phyloP scores from a whole-genome alignment of 2,329 filamentous ascomycete species.

The Neofusicoccum umdonicola region DNA sequence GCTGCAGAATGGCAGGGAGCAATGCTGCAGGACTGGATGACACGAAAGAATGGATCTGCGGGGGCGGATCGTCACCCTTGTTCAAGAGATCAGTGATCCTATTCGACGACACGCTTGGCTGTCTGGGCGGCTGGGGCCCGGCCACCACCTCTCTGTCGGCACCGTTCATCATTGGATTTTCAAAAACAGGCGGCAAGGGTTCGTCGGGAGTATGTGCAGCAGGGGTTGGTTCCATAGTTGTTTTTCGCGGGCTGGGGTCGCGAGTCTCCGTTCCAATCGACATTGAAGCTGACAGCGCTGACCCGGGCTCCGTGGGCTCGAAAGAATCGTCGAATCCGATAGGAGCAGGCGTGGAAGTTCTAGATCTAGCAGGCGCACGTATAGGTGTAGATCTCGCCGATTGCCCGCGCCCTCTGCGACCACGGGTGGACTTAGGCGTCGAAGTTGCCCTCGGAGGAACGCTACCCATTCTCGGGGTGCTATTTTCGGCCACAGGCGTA shows the following conservation, averaged over 20 bases:
- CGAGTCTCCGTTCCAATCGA: conserved; percentile 9
- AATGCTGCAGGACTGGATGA: conserved; percentile 11
- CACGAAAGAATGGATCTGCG: neutral
- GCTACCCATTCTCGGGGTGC: neutral
- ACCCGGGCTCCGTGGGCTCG: neutral
- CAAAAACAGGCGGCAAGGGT: neutral
- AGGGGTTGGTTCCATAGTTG: conserved; percentile 22
- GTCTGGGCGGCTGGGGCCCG: conserved; percentile 19
- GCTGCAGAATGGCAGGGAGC: conserved; percentile 13
- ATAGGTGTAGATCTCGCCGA: conserved; percentile 12
- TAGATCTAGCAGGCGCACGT: neutral
- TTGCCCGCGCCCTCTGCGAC: neutral
- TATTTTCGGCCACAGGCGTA: neutral
- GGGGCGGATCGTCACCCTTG: conserved; percentile 29
- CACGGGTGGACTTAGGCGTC: conserved; percentile 5
- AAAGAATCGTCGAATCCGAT: neutral
- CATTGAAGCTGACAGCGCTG: conserved; percentile 15
- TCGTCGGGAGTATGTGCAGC: conserved; percentile 20
- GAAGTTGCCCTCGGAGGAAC: conserved; percentile 1
- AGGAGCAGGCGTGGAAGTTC: conserved; percentile 2
- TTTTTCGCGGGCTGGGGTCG: conserved; percentile 1
- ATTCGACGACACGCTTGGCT: conserved; percentile 28
- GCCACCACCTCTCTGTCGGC: neutral
- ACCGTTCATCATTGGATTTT: neutral
- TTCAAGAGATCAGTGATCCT: conserved; percentile 39